Evolutionary conservation across 202 grass and related monocot genomes (phyloP), one percentile per base, ranked within the genome.

Genomic region (Saccharum hybrid): DNA sequence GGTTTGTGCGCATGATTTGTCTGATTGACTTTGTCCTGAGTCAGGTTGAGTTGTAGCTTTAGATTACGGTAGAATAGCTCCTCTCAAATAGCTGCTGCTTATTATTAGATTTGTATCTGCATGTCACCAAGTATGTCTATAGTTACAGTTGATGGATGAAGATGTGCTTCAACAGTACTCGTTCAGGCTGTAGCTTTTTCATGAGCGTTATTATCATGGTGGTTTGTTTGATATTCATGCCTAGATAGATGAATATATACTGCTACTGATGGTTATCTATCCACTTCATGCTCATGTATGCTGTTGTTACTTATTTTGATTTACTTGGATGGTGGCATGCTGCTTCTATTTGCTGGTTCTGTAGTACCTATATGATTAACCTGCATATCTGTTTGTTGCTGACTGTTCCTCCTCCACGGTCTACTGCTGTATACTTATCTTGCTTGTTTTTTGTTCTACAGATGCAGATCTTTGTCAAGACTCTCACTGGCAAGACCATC

Each of bases 401-500:
- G 18, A n/a, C 19, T 59, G 7, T 6, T 56, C 0, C 18, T 56
- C 2, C 0, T n/a, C 0, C 7, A 0, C 0, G 2, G 52, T 59
- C 19, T 52, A 52, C 49, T n/a, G 6, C 52, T 8, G 7, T 56
- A 56, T 56, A 59, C 8, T 59, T 10, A 59, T 59, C 6, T 56
- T 52, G 48, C 15, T 19, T 52, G 15, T 57, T 21, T 57, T 9
- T 21, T 22, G 19, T 21, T 22, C 54, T 59, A 59, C 54, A 59
- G 54, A 90, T 90, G 88, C 84, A 90, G 16, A 90, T 90, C 19
- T 59, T 59, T 22, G 94, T 97, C 0, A 97, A 93, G 87, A 97
- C 94, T 9, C 78, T 93, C 7, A 96, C 93, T 0, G 92, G 92
- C 42, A 95, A 95, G 93, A 95, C 93, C 43, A 95, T 92, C 68